Percentiles rank a stretch among this genome's conserved stretches.
phyloP scores from a whole-genome alignment of 805 yeast species.

The Yamadazyma endophytica region DNA sequence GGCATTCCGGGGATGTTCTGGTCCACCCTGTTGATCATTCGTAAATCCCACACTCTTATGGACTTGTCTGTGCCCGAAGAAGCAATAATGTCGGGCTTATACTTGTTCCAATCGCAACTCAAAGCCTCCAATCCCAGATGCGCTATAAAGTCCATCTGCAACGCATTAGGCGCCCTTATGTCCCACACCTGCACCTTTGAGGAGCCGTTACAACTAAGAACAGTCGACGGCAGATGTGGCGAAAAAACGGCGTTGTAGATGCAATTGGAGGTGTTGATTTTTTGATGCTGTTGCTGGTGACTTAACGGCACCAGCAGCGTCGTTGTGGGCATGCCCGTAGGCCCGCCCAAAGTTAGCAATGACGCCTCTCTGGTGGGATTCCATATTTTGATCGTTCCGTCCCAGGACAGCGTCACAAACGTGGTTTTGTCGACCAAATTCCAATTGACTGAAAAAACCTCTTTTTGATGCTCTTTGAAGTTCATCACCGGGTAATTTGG shows the following conservation, averaged over 20 bases:
- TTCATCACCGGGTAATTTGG: constrained; percentile 68
- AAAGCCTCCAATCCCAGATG: constrained; percentile 81
- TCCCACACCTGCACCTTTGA: constrained; percentile 83
- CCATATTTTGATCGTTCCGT: constrained; percentile 83
- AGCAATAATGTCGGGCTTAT: constrained; percentile 72
- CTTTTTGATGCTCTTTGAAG: constrained; percentile 73
- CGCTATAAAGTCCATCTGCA: constrained; percentile 58
- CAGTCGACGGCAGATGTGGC: constrained; percentile 73
- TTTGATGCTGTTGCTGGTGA: constrained; percentile 24
- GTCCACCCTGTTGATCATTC: constrained; percentile 52
- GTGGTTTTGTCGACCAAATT: constrained; percentile 60
- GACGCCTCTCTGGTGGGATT: constrained; percentile 56
- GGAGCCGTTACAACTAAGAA: constrained; percentile 70
- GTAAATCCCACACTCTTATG: constrained; percentile 81
- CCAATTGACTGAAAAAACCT: constrained; percentile 74
- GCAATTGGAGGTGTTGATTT: constrained; percentile 47
- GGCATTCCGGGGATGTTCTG: constrained; percentile 30
- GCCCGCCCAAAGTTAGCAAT: constrained; percentile 44
- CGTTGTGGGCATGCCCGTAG: constrained; percentile 29
- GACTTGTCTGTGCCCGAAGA: constrained; percentile 90
- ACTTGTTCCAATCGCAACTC: constrained; percentile 87
- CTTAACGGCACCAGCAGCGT: constrained; percentile 27
- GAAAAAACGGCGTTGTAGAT: constrained; percentile 78
- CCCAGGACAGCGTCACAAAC: constrained; percentile 87
- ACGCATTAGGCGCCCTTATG: constrained; percentile 60